Percentiles rank a stretch among this genome's conserved stretches.
These are phyloP conservation scores for Vachellia collinsii DNA, from an alignment of 306 rosid species.

Conservation along the genomic window DNA sequence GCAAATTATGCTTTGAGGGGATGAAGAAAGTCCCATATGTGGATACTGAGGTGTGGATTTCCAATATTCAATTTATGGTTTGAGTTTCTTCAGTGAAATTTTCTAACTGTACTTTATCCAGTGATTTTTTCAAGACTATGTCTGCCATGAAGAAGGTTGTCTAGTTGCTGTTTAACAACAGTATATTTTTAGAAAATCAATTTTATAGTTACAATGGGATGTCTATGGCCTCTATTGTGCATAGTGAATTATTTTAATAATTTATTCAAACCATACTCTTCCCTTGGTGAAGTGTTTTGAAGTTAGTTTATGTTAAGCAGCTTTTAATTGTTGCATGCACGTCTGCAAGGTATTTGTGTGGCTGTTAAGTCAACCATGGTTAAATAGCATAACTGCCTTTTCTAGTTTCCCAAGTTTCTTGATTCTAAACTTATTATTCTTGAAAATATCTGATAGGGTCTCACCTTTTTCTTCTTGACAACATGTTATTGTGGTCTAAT, in stretches of 20 bases:
- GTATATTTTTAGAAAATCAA: not conserved
- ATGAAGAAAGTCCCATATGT: constrained; percentile 14
- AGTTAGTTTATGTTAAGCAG: constrained; percentile 5
- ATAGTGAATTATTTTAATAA: not conserved
- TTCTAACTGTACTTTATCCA: not conserved
- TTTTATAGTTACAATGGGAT: not conserved
- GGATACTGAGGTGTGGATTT: constrained; percentile 21
- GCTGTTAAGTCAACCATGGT: not conserved
- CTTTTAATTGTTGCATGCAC: constrained; percentile 3
- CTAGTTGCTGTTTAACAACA: not conserved
- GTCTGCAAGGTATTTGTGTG: not conserved
- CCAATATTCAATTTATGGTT: not conserved
- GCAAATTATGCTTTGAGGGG: constrained; percentile 23
- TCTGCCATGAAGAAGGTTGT: constrained; percentile 53
- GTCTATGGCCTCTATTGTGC: not conserved
- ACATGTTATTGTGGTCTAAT: constrained; percentile 11
- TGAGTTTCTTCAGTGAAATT: constrained; percentile 14
- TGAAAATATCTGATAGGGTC: constrained; percentile 27
- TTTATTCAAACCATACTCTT: not conserved
- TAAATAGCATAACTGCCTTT: constrained; percentile 9
- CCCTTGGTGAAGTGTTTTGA: not conserved
- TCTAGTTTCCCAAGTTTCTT: not conserved
- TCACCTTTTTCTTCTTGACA: not conserved
- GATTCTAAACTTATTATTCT: not conserved
- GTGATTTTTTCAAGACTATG: constrained; percentile 36